Evolutionary conservation across 352 stramenopile genomes (phyloP).

Genomic region (Globisporangium solare): DNA sequence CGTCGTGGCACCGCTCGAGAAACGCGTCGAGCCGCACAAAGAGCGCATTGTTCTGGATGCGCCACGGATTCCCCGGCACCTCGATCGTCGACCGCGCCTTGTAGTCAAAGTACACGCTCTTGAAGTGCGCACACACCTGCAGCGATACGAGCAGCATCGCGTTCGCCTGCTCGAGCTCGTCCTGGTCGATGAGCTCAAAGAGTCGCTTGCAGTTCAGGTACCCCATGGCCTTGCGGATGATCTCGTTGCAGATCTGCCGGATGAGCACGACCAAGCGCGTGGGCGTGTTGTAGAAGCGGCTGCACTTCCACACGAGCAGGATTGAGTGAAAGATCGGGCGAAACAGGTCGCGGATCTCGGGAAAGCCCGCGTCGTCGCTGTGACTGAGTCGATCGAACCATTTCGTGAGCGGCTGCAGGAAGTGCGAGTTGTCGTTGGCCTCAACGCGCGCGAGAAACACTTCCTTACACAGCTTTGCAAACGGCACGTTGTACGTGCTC

Average conservation of each 20-base stretch:
- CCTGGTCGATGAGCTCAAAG: slow-evolving; percentile 79
- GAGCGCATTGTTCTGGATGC: slow-evolving; percentile 89
- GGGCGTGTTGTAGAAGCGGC: slow-evolving; percentile 89
- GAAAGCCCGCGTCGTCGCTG: slow-evolving; percentile 30
- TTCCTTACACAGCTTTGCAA: slow-evolving; percentile 91
- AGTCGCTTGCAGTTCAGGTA: slow-evolving; percentile 75
- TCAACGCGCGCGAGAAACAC: slow-evolving; percentile 85
- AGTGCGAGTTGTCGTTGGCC: slow-evolving; percentile 86
- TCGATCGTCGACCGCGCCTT: slow-evolving; percentile 81
- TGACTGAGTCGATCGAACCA: slow-evolving; percentile 45
- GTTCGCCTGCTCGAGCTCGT: slow-evolving; percentile 67
- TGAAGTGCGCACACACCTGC: slow-evolving; percentile 86
- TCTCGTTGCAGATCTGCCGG: slow-evolving; percentile 86
- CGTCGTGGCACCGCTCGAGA: slow-evolving; percentile 90
- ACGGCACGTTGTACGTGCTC: slow-evolving; percentile 90
- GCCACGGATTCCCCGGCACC: slow-evolving; percentile 85
- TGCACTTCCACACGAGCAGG: slow-evolving; percentile 89
- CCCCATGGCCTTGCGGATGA: slow-evolving; percentile 69
- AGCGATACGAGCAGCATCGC: slow-evolving; percentile 69
- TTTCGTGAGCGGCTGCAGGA: slow-evolving; percentile 67
- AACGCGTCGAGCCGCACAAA: slow-evolving; percentile 90
- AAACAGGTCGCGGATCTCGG: slow-evolving; percentile 69
- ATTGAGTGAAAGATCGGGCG: slow-evolving; percentile 84
- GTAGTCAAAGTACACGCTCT: slow-evolving; percentile 92
- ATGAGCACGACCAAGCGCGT: slow-evolving; percentile 84